phyloP scores from a whole-genome alignment of 257 asterid species.

The Henckelia pumila region DNA sequence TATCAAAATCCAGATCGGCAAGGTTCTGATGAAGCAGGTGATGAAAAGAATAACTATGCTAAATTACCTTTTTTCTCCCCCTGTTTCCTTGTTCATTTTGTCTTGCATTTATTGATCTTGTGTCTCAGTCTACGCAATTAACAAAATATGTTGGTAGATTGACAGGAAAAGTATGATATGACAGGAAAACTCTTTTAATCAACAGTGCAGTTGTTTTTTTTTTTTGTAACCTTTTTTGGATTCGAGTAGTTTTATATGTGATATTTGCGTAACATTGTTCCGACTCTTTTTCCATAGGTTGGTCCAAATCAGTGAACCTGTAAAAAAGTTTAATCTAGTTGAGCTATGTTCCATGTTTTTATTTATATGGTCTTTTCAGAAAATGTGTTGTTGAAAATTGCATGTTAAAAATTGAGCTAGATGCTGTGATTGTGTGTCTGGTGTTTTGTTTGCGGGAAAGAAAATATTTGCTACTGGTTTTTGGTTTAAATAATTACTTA shows the following conservation, averaged over 20 bases:
- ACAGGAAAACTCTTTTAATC: neutral
- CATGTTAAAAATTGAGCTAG: neutral
- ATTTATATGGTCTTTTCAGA: neutral
- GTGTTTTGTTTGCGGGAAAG: neutral
- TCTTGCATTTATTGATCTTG: neutral
- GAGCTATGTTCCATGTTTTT: too few species aligned
- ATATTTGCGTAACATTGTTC: neutral
- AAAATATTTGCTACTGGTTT: neutral
- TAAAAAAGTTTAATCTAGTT: neutral
- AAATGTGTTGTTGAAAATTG: neutral
- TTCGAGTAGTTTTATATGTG: neutral
- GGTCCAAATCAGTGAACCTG: neutral
- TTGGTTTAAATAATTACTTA: neutral
- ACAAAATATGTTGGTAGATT: neutral
- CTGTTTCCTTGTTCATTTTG: conserved; percentile 13
- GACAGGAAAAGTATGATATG: too few species aligned
- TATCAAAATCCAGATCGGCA: conserved; percentile 35
- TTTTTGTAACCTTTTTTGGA: too few species aligned
- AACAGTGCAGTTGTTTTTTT: neutral
- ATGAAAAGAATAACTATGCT: conserved; percentile 6
- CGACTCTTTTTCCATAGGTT: neutral
- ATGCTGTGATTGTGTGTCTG: neutral
- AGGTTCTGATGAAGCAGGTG: conserved; percentile 39
- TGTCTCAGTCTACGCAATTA: neutral
- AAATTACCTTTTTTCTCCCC: neutral